Evolutionary conservation across 2,329 filamentous ascomycete genomes (phyloP).

Genomic region (Pseudocercospora cruenta): DNA sequence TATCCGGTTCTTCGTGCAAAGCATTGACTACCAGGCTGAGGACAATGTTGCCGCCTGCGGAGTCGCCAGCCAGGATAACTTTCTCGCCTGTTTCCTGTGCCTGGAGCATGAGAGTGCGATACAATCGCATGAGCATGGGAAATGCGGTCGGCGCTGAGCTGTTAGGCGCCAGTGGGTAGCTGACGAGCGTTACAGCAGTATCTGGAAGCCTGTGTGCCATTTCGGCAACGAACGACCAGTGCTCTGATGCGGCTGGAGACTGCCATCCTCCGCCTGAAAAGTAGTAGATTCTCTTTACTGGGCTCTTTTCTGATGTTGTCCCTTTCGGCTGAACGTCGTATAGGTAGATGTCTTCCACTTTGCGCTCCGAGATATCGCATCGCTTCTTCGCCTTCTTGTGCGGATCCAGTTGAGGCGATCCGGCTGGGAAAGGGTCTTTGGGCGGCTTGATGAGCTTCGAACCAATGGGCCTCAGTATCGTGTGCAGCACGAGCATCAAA

Average conservation of each 20-base stretch:
- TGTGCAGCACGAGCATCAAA: slow-evolving; percentile 43
- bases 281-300: slow-evolving; percentile 53
- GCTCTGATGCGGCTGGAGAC: slow-evolving; percentile 52
- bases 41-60: slow-evolving; percentile 59
- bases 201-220: slow-evolving; percentile 48
- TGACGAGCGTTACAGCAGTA: slow-evolving; percentile 52
- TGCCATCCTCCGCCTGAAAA: slow-evolving; percentile 63
- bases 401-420: slow-evolving; percentile 46
- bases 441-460: slow-evolving; percentile 42
- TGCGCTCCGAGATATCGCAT: slow-evolving; percentile 46
- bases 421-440: slow-evolving; percentile 38
- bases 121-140: slow-evolving; percentile 52
- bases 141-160: slow-evolving; percentile 55
- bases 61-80: slow-evolving; percentile 59
- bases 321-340: slow-evolving; percentile 47
- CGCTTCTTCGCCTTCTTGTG: slow-evolving; percentile 39
- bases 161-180: slow-evolving; percentile 58
- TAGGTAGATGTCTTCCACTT: slow-evolving; percentile 49
- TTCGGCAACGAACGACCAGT: slow-evolving; percentile 57
- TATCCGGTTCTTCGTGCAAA: slow-evolving; percentile 37
- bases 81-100: slow-evolving; percentile 45
- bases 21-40: slow-evolving; percentile 47
- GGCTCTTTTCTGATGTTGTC: slow-evolving; percentile 17
- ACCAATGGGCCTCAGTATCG: slow-evolving; percentile 44
- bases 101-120: slow-evolving; percentile 47